Evolutionary conservation across 306 rosid genomes (phyloP), one percentile per base, ranked within the genome.

Genomic region (Lathyrus sativus): DNA sequence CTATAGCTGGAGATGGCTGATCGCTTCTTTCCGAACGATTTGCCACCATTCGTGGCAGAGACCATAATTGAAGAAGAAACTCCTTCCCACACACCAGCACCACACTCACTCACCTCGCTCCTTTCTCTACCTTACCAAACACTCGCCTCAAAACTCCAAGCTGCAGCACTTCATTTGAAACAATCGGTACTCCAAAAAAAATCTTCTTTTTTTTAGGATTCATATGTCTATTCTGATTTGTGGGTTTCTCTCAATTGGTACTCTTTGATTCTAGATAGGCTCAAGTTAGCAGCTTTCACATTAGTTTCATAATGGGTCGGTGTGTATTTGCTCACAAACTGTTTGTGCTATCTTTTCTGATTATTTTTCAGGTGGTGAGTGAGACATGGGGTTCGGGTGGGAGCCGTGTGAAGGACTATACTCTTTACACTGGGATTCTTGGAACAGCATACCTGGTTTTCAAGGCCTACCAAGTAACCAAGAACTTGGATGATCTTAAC

Each of bases 361-460:
- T 38, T 15, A 9, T 2, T 62, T 48, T 1, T 67, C 74, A 89
- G 98, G 96, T 92, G 61, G 87, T 87, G 85, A 84, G 74, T 72
- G 89, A 83, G 78, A 89, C 91, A 44, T 89, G 95, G 95, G 83
- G 79, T 7, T 69, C 79, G 48, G 18, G 82, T 61, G 84, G 80
- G 53, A 89, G 81, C 65, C 85, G 71, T 77, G 84, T 81, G 65
- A 81, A 59, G 68, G 96, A 89, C 65, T 87, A 76, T 75, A 81
- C 83, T 33, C 65, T 89, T n/a, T 92, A 86, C 69, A 80, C 96
- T 3, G 95, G 98, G 35, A 78, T 74, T 46, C 87, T 92, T 53
- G 98, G 98, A 53, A 87, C 96, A 24, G 95, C 92, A 4, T 89
- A 58, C 73, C 41, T 89, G 62, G 79, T 79, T 64, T 87, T 92